Evolutionary conservation across 2,329 filamentous ascomycete genomes (phyloP), one percentile per base, ranked within the genome.

Genomic region (Aspergillus sp.): DNA sequence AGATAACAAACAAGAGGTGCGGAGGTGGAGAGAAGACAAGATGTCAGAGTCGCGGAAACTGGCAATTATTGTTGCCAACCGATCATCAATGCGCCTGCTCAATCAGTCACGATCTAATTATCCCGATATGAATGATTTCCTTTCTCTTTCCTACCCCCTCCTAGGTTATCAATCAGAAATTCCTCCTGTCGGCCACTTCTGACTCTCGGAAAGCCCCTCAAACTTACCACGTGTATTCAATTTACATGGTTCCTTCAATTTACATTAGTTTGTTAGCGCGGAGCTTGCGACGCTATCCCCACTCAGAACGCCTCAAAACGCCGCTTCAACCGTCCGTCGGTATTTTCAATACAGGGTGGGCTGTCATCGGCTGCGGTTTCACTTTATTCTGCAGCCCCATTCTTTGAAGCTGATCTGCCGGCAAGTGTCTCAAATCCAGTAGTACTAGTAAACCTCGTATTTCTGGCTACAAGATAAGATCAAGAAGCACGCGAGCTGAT

Each of bases 221-320:
- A 13, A 46, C 8, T 46, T 23, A 41, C 34, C 34, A 41, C 34
- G 11, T 15, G 34, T 41, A 41, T 41, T 41, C 15, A 15, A 41
- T 41, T 17, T 41, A 41, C 34, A 41, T 41, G 34, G 34, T 41
- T 41, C 34, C 13, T 11, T 15, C 8, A 25, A 28, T 48, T 48
- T 25, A 25, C 22, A 48, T 41, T 41, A 48, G 11, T 9, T 48
- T 48, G 23, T 48, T 31, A 50, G 31, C 38, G 46, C 54, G 7
- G 46, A 51, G 54, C 54, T 57, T 57, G 54, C 54, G 54, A 57
- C 54, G 54, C 54, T 11, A 23, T 50, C 54, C 46, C 54, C 54
- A 57, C 54, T 31, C 13, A 47, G 34, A 41, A 15, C 34, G 34
- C 34, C 13, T 41, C 34, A 41, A 41, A 41, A 41, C 34, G 34